Evolutionary conservation across 768 basidiomycete genomes (phyloP), one percentile per base, ranked within the genome.

Genomic region (Tulasnella sp.): DNA sequence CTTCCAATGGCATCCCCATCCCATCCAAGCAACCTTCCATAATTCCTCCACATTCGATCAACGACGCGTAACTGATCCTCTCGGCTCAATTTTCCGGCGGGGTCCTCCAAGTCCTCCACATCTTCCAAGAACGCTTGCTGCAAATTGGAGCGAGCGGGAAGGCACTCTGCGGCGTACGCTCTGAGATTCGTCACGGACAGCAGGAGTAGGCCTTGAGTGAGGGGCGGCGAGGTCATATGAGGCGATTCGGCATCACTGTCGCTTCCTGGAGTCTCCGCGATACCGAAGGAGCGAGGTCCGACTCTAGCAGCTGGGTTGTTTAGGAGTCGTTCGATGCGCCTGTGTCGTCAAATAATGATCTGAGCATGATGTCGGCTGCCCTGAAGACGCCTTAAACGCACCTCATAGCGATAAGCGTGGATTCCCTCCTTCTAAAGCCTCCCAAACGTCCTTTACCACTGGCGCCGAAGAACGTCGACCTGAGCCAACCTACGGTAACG

Each of bases 41-140:
- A 98, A 71, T 87, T 87, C 76, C 90, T 86, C 92, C 94, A 94
- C 88, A 96, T 94, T 77, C 92, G 81, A 65, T 94, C 87, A 5
- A 96, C 82, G 1, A 95, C 89, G 62, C 84, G 81, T 77, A 92
- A 78, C 81, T 95, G 94, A 77, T 91, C 91, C 63, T 83, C 83
- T 70, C 88, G 81, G 8, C 85, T 85, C 67, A 95, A 78, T 74
- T 81, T 82, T 0, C 73, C 66, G 1, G 34, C 73, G 12, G 90
- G 88, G 76, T 93, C 87, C 79, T 95, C 94, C 68, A 98, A 79
- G 79, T 94, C 89, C 36, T 84, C 82, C 0, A 97, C 85, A 77
- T 98, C 95, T 69, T 91, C 89, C 75, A 98, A 79, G 79, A 97
- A 96, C 1, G 89, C 89, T 72, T 89, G 86, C 17, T 86, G 84